phyloP scores from a whole-genome alignment of 352 stramenopile species.

The Phytophthora fragariae region DNA sequence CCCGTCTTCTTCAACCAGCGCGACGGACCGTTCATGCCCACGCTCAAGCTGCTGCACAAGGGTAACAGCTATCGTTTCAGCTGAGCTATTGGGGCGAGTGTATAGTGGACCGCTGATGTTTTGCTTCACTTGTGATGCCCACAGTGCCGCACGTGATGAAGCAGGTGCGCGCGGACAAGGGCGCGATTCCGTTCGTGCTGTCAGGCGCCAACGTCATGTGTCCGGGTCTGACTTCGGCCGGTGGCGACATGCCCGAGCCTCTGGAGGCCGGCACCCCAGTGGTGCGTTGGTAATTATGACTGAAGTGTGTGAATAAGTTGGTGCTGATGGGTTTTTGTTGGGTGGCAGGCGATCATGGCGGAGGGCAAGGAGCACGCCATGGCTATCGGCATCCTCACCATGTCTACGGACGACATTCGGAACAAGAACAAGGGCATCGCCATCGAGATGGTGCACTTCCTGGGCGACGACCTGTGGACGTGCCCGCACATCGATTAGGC shows the following conservation, averaged over 20 bases:
- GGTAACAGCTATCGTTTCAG: slow-evolving; percentile 44
- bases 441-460: slow-evolving; percentile 97
- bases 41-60: slow-evolving; percentile 96
- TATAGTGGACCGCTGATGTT: too few species aligned
- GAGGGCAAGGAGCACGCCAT: slow-evolving; percentile 98
- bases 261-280: slow-evolving; percentile 86
- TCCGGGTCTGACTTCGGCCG: slow-evolving; percentile 96
- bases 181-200: slow-evolving; percentile 98
- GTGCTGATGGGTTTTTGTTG: slow-evolving; percentile 7
- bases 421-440: slow-evolving; percentile 97
- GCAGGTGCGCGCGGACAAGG: slow-evolving; percentile 95
- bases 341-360: slow-evolving; percentile 93
- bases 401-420: slow-evolving; percentile 96
- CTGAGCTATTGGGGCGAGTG: not conserved
- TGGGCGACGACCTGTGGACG: slow-evolving; percentile 97
- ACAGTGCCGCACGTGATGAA: slow-evolving; percentile 94
- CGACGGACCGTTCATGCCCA: slow-evolving; percentile 97
- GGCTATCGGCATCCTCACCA: slow-evolving; percentile 96
- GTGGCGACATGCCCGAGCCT: slow-evolving; percentile 93
- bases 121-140: not conserved
- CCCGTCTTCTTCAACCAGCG: slow-evolving; percentile 97
- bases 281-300: slow-evolving; percentile 48
- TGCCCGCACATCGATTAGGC: slow-evolving; percentile 80
- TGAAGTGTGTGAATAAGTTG: not conserved
- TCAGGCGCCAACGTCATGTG: slow-evolving; percentile 99